These are phyloP conservation scores for Penicillium coprophilum DNA, from an alignment of 495 filamentous ascomycete species.

Conservation along the genomic window DNA sequence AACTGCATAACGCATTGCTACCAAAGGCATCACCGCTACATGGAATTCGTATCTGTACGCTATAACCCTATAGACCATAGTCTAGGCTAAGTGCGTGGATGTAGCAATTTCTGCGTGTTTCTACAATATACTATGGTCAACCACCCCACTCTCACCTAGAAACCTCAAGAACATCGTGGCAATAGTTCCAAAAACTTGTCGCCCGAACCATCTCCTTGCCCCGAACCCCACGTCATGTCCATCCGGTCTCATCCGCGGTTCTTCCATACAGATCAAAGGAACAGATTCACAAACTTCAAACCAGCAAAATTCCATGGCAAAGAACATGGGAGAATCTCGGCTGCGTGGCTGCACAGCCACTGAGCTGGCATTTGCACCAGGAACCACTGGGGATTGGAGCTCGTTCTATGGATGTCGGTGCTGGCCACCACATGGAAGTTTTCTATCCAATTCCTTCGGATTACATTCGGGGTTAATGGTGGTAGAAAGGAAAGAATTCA, in stretches of 20 bases:
- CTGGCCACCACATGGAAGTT: conserved; percentile 10
- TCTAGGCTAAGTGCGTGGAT: not conserved
- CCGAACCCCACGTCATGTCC: conserved; percentile 17
- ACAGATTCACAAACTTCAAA: not conserved
- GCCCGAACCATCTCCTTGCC: not conserved
- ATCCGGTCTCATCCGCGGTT: conserved; percentile 18
- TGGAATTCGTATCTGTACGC: not conserved
- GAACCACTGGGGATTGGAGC: not conserved
- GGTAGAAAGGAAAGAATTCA: not conserved
- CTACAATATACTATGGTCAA: not conserved
- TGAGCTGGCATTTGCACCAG: not conserved
- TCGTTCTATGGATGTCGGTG: not conserved
- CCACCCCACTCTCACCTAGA: not conserved
- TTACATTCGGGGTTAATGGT: not conserved
- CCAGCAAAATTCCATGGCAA: conserved; percentile 7
- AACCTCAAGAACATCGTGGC: conserved; percentile 11
- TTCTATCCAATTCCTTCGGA: not conserved
- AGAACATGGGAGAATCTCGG: conserved; percentile 10
- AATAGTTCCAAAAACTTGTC: conserved; percentile 7
- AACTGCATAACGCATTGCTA: not conserved
- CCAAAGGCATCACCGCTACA: conserved; percentile 10
- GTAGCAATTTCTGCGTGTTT: conserved; percentile 7
- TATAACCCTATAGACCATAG: not conserved
- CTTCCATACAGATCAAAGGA: conserved; percentile 6
- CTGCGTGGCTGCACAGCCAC: conserved; percentile 15